Evolutionary conservation across 495 filamentous ascomycete species (phyloP).

Genomic region (Xylaria bambusicola): DNA sequence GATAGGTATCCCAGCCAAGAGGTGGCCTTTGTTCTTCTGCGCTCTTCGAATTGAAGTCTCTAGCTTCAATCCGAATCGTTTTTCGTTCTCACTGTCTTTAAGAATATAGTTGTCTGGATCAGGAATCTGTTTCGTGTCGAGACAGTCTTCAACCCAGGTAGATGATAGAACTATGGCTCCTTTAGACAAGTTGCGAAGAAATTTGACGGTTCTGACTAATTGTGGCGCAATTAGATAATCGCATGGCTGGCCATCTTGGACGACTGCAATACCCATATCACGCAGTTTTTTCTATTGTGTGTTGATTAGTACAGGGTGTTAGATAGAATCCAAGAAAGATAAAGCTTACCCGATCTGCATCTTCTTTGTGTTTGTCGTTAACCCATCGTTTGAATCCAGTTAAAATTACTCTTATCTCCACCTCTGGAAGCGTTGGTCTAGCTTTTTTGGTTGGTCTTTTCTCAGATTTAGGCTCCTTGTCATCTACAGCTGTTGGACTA

Average conservation of each 20-base stretch:
- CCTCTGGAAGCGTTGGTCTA: slow-evolving; percentile 59
- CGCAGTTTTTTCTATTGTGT: slow-evolving; percentile 71
- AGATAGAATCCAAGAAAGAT: slow-evolving; percentile 12
- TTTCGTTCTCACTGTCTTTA: slow-evolving; percentile 69
- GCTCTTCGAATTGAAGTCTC: slow-evolving; percentile 66
- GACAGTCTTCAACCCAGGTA: slow-evolving; percentile 75
- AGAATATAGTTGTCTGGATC: slow-evolving; percentile 64
- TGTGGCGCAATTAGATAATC: slow-evolving; percentile 85
- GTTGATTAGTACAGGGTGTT: slow-evolving; percentile 27
- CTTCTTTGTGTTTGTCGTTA: slow-evolving; percentile 65
- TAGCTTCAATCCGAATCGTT: slow-evolving; percentile 67
- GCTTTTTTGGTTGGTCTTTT: slow-evolving; percentile 58
- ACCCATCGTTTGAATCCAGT: slow-evolving; percentile 82
- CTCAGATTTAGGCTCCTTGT: slow-evolving; percentile 51
- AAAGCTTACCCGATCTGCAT: slow-evolving; percentile 71
- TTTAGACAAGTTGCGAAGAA: slow-evolving; percentile 79
- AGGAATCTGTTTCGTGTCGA: slow-evolving; percentile 58
- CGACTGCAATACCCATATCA: slow-evolving; percentile 78
- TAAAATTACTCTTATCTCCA: slow-evolving; percentile 71
- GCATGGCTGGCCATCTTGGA: slow-evolving; percentile 70
- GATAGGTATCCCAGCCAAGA: slow-evolving; percentile 71
- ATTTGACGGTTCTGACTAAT: slow-evolving; percentile 88
- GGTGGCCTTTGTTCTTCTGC: slow-evolving; percentile 69
- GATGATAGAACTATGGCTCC: slow-evolving; percentile 73
- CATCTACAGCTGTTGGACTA: slow-evolving; percentile 49